Evolutionary conservation across 1,284 basidiomycete genomes (phyloP).

Genomic region (Fomitopsis pinicola): DNA sequence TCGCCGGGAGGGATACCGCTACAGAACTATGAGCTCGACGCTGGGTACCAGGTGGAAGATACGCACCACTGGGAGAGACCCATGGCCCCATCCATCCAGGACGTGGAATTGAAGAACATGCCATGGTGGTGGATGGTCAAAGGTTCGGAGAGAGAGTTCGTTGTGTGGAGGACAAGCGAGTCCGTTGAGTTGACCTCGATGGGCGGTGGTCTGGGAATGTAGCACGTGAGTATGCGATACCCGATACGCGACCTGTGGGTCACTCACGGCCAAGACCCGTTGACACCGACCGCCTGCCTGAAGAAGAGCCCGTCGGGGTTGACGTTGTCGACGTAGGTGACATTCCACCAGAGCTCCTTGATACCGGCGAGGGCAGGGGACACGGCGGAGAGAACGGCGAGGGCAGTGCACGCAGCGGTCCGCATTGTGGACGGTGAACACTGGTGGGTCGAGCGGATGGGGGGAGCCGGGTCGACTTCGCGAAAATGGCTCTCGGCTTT

Average conservation of each 20-base stretch:
- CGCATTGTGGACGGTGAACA: slow-evolving; percentile 17
- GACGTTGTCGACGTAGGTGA: slow-evolving; percentile 66
- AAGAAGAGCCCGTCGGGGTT: slow-evolving; percentile 75
- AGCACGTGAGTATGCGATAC: not conserved
- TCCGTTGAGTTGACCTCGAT: slow-evolving; percentile 72
- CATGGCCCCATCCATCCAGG: slow-evolving; percentile 87
- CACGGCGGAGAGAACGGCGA: slow-evolving; percentile 28
- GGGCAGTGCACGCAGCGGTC: slow-evolving; percentile 10
- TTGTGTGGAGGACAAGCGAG: slow-evolving; percentile 70
- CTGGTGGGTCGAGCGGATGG: not conserved
- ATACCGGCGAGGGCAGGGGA: slow-evolving; percentile 48
- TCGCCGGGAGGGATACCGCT: slow-evolving; percentile 82
- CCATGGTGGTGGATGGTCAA: slow-evolving; percentile 84
- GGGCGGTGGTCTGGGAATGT: slow-evolving; percentile 63
- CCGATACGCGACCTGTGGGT: not conserved
- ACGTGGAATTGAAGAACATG: slow-evolving; percentile 86
- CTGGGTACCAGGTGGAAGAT: not conserved
- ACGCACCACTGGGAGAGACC: slow-evolving; percentile 79
- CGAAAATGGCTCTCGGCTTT: not conserved
- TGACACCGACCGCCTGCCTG: slow-evolving; percentile 81
- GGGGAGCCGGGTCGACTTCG: not conserved
- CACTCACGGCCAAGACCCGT: slow-evolving; percentile 87
- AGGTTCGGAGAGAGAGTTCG: slow-evolving; percentile 63
- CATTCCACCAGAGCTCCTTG: slow-evolving; percentile 76
- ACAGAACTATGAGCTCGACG: not conserved